Evolutionary conservation across 2,329 filamentous ascomycete genomes (phyloP).

Genomic region (Pyrenophora seminiperda): DNA sequence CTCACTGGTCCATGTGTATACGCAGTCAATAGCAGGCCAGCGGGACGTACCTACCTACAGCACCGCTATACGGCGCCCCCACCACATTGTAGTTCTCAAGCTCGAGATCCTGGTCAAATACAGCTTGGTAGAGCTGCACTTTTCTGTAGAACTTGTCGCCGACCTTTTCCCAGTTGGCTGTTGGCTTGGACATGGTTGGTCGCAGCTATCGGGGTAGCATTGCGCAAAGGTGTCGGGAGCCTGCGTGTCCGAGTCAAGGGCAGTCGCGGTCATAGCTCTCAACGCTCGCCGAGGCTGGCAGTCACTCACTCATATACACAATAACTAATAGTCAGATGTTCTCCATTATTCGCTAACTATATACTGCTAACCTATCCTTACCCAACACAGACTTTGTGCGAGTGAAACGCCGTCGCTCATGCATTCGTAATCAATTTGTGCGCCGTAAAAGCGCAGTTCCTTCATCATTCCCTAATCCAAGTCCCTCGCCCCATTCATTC

Average conservation of each 20-base stretch:
- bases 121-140: constrained; percentile 85
- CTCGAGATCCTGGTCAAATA: constrained; percentile 93
- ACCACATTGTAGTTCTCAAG: constrained; percentile 92
- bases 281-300: constrained; percentile 7
- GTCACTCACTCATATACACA: not conserved
- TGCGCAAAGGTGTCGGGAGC: constrained; percentile 20
- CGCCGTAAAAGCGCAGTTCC: not conserved
- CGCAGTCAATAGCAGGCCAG: constrained; percentile 6
- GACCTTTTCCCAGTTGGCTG: constrained; percentile 91
- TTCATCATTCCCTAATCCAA: not conserved
- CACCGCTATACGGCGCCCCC: constrained; percentile 91
- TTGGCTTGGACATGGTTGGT: constrained; percentile 61
- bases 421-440: constrained; percentile 30
- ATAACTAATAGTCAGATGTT: no score
- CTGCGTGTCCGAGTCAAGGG: not conserved
- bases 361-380: constrained; percentile 11
- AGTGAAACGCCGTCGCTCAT: constrained; percentile 42
- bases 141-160: constrained; percentile 96
- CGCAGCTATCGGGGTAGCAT: constrained; percentile 24
- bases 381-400: not conserved
- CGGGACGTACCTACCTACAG: constrained; percentile 69
- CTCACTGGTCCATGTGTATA: not conserved
- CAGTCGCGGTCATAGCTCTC: constrained; percentile 18
- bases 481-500: not conserved
- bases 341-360: constrained; percentile 2